Evolutionary conservation across 495 filamentous ascomycete genomes (phyloP).

Genomic region (Talaromyces stipitatus): DNA sequence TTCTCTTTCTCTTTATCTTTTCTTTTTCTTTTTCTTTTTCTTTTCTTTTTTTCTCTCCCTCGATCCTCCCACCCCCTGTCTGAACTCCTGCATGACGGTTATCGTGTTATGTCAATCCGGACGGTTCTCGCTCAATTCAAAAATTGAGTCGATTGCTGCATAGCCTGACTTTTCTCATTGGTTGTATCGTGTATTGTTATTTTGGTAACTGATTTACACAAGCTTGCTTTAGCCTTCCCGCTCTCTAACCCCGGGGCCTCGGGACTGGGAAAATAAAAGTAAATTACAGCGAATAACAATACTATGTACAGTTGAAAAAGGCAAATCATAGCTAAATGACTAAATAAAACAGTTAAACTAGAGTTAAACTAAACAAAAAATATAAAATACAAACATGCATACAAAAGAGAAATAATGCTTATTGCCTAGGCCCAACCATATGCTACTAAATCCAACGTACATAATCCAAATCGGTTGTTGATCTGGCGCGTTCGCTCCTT

Average conservation of each 20-base stretch:
- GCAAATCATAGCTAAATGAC: not conserved
- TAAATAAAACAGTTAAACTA: not conserved
- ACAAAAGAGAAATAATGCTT: not conserved
- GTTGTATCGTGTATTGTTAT: not conserved
- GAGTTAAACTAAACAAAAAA: no score
- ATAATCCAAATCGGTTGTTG: not conserved
- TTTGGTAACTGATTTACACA: not conserved
- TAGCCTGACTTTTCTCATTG: not conserved
- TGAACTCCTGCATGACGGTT: not conserved
- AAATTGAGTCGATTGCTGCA: not conserved
- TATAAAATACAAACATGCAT: not conserved
- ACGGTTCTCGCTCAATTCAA: not conserved
- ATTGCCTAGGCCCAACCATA: not conserved
- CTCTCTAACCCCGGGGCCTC: not conserved
- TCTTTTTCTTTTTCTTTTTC: slow-evolving; percentile 9
- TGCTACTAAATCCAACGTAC: slow-evolving; percentile 67
- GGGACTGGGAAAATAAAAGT: slow-evolving; percentile 12
- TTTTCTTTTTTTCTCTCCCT: slow-evolving; percentile 10
- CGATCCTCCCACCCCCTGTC: slow-evolving; percentile 6
- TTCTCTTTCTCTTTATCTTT: not conserved
- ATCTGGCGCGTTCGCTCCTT: not conserved
- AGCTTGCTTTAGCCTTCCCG: not conserved
- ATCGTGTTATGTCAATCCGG: not conserved
- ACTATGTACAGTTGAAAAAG: not conserved
- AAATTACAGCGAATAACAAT: slow-evolving; percentile 1